Evolutionary conservation across 306 rosid genomes (phyloP).

Genomic region (Geum urbanum): DNA sequence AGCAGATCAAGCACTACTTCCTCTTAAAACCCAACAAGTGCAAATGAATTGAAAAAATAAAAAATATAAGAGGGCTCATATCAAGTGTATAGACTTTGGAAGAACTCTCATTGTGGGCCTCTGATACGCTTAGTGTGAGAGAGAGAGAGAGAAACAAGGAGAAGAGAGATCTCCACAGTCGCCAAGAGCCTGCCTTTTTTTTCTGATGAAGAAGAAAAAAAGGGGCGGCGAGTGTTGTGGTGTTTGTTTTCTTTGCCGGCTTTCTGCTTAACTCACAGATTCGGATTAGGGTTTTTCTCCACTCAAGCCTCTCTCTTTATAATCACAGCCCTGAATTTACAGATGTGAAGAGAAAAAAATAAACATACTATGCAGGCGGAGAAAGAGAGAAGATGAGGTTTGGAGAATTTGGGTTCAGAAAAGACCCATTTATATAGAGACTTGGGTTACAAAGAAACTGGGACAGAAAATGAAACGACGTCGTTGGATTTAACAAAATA

Average conservation of each 20-base stretch:
- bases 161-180: conserved; percentile 25
- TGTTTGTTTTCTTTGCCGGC: not conserved
- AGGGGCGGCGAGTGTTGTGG: conserved; percentile 38
- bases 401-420: not conserved
- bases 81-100: conserved; percentile 52
- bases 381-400: not conserved
- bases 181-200: conserved; percentile 37
- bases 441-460: not conserved
- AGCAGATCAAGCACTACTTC: conserved; percentile 19
- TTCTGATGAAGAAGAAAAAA: not conserved
- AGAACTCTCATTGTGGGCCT: conserved; percentile 41
- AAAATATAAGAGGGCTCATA: conserved; percentile 49
- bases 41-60: not conserved
- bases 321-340: conserved; percentile 50
- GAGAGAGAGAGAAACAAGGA: not conserved
- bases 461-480: not conserved
- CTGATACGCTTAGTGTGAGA: too few species aligned
- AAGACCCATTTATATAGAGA: not conserved
- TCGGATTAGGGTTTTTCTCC: conserved; percentile 27
- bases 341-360: not conserved
- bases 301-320: conserved; percentile 85
- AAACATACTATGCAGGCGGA: not conserved
- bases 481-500: not conserved
- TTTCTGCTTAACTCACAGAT: not conserved
- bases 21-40: conserved; percentile 40